phyloP scores from a whole-genome alignment of 2,329 filamentous ascomycete species.

The Claviceps sp. region DNA sequence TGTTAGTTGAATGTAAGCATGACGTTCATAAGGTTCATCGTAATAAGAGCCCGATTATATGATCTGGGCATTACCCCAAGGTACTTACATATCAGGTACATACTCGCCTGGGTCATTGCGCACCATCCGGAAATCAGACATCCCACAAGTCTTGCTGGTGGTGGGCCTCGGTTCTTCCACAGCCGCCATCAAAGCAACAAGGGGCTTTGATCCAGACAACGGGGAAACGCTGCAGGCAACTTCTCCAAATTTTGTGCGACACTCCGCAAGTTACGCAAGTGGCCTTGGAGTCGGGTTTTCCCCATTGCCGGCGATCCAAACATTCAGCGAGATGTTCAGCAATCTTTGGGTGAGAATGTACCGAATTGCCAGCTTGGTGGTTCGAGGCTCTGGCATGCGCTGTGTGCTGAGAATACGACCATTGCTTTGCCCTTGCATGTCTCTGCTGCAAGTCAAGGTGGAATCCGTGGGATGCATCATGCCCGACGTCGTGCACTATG shows the following conservation, averaged over 20 bases:
- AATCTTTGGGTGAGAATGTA: not conserved
- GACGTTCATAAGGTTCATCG: not conserved
- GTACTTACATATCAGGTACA: not conserved
- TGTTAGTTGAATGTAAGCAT: not conserved
- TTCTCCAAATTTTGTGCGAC: not conserved
- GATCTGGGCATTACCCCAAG: not conserved
- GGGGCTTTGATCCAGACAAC: not conserved
- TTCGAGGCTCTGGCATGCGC: conserved; percentile 2
- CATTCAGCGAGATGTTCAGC: not conserved
- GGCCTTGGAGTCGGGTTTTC: too few relatives aligned
- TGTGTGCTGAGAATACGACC: not conserved
- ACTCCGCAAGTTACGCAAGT: too few relatives aligned
- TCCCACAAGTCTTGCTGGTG: not conserved
- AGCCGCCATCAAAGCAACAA: conserved; percentile 1
- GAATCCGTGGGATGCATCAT: not conserved
- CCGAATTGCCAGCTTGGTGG: not conserved
- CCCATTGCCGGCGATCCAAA: not conserved
- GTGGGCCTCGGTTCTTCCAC: conserved; percentile 1
- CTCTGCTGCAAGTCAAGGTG: conserved; percentile 7
- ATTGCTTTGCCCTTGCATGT: conserved; percentile 9
- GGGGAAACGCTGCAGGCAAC: not conserved
- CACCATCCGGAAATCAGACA: not conserved
- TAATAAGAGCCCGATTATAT: too few relatives aligned
- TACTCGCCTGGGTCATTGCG: not conserved
- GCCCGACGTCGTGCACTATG: not conserved